Conservation (phyloP, 108 stramenopile species). For the Pseudonitzschia delicatissima region DNA sequence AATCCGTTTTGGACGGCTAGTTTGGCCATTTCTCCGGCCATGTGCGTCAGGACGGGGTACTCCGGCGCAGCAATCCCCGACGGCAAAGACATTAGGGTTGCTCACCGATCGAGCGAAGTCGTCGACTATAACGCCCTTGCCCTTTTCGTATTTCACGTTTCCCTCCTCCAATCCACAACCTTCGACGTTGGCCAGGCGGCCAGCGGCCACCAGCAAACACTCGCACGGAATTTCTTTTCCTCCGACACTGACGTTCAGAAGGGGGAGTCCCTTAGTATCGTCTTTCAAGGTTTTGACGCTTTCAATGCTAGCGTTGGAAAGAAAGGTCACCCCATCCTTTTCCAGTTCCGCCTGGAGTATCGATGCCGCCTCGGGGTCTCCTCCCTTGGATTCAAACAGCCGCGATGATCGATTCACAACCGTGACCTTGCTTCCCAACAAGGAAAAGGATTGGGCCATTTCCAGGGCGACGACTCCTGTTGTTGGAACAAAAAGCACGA, state of each 20-base stretch:
- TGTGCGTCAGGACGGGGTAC: conserved; percentile 87
- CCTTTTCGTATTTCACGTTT: conserved; percentile 70
- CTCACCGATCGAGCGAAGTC: conserved; percentile 78
- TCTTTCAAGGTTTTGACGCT: conserved; percentile 54
- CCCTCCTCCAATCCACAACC: conserved; percentile 86
- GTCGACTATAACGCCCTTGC: conserved; percentile 81
- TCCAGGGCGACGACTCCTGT: conserved; percentile 85
- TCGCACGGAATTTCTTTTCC: conserved; percentile 64
- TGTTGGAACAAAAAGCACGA: background rate
- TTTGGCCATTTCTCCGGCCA: conserved; percentile 92
- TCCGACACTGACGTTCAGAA: conserved; percentile 57
- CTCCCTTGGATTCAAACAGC: conserved; percentile 65
- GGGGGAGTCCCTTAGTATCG: conserved; percentile 41
- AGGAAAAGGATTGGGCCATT: conserved; percentile 95
- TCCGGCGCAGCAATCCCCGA: conserved; percentile 89
- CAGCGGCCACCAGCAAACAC: conserved; percentile 86
- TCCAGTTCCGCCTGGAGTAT: conserved; percentile 59
- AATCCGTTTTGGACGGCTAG: conserved; percentile 91
- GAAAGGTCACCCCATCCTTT: conserved; percentile 74
- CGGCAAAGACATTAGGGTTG: conserved; percentile 87
- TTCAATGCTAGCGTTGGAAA: conserved; percentile 32
- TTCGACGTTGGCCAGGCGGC: conserved; percentile 88
- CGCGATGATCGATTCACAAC: conserved; percentile 60
- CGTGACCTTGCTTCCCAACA: conserved; percentile 89
- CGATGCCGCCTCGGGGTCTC: conserved; percentile 78